Evolutionary conservation across 2,329 filamentous ascomycete species (phyloP).

Genomic region (Zasmidium cellare): DNA sequence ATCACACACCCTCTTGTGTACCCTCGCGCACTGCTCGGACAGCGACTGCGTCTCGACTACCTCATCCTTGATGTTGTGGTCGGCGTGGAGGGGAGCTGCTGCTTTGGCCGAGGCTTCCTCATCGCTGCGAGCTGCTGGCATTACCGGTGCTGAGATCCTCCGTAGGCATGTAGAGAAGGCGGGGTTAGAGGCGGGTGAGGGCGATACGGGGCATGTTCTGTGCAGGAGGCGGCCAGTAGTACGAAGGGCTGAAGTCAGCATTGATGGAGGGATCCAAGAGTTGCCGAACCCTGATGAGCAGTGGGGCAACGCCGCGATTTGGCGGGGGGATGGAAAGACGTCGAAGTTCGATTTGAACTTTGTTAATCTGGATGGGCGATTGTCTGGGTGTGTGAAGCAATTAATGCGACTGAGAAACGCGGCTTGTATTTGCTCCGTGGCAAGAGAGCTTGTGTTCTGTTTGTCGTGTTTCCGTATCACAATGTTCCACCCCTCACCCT

Average conservation of each 20-base stretch:
- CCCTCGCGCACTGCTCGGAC: conserved; percentile 47
- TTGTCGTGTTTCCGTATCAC: no score
- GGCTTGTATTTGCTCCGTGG: no score
- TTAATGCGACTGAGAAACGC: no score
- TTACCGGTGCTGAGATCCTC: conserved; percentile 1
- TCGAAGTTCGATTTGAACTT: not conserved
- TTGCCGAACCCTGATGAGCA: not conserved
- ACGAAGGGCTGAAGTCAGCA: conserved; percentile 7
- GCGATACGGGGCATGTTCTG: not conserved
- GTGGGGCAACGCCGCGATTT: not conserved
- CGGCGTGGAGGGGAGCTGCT: not conserved
- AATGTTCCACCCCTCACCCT: conserved; percentile 58
- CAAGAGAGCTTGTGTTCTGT: no score
- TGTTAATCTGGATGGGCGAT: no score
- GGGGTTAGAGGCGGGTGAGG: not conserved
- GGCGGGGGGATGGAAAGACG: conserved; percentile 3
- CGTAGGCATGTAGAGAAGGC: conserved; percentile 7
- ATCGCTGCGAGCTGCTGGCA: conserved; percentile 7
- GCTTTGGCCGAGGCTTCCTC: conserved; percentile 8
- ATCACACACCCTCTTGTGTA: conserved; percentile 61
- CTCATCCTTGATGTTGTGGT: conserved; percentile 2
- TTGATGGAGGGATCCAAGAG: not conserved
- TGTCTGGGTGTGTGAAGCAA: no score
- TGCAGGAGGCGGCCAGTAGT: not conserved
- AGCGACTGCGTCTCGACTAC: conserved; percentile 26